Base-by-base conservation (phyloP, 108 stramenopile species). In the Cyclotella baltica region DNA sequence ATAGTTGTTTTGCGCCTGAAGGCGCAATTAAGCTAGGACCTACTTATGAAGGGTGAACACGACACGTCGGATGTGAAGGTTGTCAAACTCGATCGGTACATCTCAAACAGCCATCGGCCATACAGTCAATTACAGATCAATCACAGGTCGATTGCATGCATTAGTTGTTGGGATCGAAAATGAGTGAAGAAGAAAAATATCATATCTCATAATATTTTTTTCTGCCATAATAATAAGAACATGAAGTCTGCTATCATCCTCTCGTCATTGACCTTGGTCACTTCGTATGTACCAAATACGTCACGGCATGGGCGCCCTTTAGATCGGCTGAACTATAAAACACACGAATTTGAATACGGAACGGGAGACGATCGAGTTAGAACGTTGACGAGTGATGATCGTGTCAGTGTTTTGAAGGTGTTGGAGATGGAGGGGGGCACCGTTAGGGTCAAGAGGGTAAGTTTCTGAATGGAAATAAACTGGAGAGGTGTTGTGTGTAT, bases 351-450 rank as follows among this genome's bases (percentile, higher is more conserved):
- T 25, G 55, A 55, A 55, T 55, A 55, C 55, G 55, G 55, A 55
- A 10, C 11, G 20, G 11, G 23, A 4, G 55, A 55, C 25, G 55
- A 25, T 2, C 55, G 55, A 10, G 55, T 55, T 27, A 22, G 55
- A 55, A 23, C n/a, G 10, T 10, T 4, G 23, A 25, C 22, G 55
- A 25, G 55, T 25, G 55, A 55, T 23, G 55, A 55, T 55, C 55
- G 55, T 25, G 55, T 55, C 25, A 55, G 55, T 55, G 55, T 27
- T 55, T 55, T 55, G 25, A 55, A 55, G n/a, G n/a, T 55, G 20
- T 25, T 55, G 22, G 55, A 55, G 55, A 25, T 2, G 25, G 22
- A 55, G 25, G 3, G 1, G n/a, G 20, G n/a, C n/a, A n/a, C 25
- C 25, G 2, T 23, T 22, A 2, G 25, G 25, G 25, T 10, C 23